A percentile compares a stretch with the other conserved stretches of the same genome.
phyloP scores from a whole-genome alignment of 495 filamentous ascomycete genomes.

The Paragyromitra xinjiangensis region DNA sequence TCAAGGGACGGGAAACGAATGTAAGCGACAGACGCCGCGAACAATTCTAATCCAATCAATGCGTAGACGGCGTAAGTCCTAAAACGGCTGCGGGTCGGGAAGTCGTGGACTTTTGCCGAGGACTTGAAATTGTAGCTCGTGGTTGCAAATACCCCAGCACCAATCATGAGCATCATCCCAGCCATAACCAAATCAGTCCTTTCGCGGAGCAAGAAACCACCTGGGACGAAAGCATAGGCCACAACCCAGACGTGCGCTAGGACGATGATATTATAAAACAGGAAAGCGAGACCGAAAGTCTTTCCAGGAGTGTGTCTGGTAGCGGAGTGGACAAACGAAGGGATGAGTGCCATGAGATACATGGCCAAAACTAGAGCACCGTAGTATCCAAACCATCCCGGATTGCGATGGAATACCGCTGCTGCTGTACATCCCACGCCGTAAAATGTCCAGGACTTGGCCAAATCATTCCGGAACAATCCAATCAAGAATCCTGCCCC shows the following conservation, averaged over 20 bases:
- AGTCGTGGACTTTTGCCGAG: slow-evolving; percentile 57
- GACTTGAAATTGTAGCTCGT: slow-evolving; percentile 64
- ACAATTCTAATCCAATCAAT: slow-evolving; percentile 64
- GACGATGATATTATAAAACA: slow-evolving; percentile 88
- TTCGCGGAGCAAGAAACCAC: slow-evolving; percentile 90
- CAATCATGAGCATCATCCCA: slow-evolving; percentile 82
- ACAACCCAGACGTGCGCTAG: slow-evolving; percentile 98
- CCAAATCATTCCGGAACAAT: slow-evolving; percentile 73
- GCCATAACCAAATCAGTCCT: slow-evolving; percentile 95
- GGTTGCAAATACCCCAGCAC: slow-evolving; percentile 82
- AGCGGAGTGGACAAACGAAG: slow-evolving; percentile 77
- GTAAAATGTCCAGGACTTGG: slow-evolving; percentile 81
- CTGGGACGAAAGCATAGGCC: slow-evolving; percentile 98
- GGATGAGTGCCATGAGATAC: slow-evolving; percentile 83
- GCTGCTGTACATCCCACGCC: slow-evolving; percentile 81
- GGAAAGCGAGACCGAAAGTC: slow-evolving; percentile 86
- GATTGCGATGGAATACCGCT: slow-evolving; percentile 73
- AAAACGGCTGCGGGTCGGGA: slow-evolving; percentile 65
- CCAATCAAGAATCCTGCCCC: slow-evolving; percentile 80
- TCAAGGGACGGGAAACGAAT: slow-evolving; percentile 94
- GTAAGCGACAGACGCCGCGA: slow-evolving; percentile 82
- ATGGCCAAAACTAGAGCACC: slow-evolving; percentile 78
- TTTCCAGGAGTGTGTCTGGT: slow-evolving; percentile 76
- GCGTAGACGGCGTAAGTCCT: slow-evolving; percentile 76
- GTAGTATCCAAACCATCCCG: slow-evolving; percentile 83